These are phyloP conservation scores for Magnaporthiopsis incrustans DNA, from an alignment of 2,329 filamentous ascomycete species.

Conservation along the genomic window DNA sequence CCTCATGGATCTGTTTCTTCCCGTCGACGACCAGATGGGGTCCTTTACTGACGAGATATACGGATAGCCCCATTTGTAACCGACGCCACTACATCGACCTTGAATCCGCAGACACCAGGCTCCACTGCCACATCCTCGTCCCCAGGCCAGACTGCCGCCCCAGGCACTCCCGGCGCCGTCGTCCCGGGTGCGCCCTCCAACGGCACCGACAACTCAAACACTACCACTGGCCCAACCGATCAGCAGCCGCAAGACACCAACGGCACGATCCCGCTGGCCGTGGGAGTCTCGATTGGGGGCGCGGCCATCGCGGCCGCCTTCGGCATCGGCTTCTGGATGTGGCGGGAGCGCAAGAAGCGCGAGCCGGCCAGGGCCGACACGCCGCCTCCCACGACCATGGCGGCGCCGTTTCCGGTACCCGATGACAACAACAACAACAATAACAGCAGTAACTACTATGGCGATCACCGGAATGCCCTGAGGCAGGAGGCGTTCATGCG, in stretches of 20 bases:
- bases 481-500: neutral
- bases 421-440: too few relatives aligned
- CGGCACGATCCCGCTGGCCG: slow-evolving; percentile 4
- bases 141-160: neutral
- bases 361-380: slow-evolving; percentile 4
- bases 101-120: neutral
- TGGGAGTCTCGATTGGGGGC: slow-evolving; percentile 3
- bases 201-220: neutral
- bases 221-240: neutral
- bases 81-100: neutral
- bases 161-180: neutral
- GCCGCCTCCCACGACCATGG: slow-evolving; percentile 1
- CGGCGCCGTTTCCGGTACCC: neutral
- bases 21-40: too few relatives aligned
- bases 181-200: neutral
- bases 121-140: neutral
- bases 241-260: neutral
- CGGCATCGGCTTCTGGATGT: neutral
- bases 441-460: neutral
- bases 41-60: neutral
- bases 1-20: neutral
- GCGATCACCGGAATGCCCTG: neutral
- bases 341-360: neutral
- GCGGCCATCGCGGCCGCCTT: slow-evolving; percentile 1
- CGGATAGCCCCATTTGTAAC: neutral